These are phyloP conservation scores for Ustulina deusta DNA, from an alignment of 2,329 filamentous ascomycete genomes.

Conservation along the genomic window DNA sequence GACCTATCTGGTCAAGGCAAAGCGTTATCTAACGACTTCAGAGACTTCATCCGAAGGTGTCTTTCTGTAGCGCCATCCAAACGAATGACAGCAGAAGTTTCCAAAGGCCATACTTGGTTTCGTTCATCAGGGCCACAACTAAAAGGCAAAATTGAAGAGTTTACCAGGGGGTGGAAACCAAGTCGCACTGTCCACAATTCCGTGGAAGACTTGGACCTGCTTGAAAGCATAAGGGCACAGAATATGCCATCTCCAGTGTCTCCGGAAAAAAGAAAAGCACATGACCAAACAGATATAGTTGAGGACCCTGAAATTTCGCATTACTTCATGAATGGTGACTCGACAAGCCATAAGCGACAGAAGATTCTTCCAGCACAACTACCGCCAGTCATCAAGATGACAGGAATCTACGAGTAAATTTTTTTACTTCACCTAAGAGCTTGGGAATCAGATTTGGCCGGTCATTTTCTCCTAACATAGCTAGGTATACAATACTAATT, in stretches of 20 bases:
- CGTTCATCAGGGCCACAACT: slow-evolving; percentile 19
- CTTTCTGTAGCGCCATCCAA: slow-evolving; percentile 49
- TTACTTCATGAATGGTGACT: slow-evolving; percentile 13
- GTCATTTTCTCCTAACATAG: background rate
- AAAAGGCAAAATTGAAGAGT: slow-evolving; percentile 10
- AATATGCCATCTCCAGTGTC: background rate
- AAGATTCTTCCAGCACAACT: background rate
- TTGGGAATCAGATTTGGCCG: background rate
- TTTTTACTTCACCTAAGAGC: background rate
- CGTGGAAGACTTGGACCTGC: slow-evolving; percentile 41
- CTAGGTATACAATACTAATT: background rate
- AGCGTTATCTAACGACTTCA: slow-evolving; percentile 40
- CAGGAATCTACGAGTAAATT: too few relatives aligned
- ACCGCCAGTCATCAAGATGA: slow-evolving; percentile 14
- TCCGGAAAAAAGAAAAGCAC: background rate
- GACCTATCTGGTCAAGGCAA: slow-evolving; percentile 9
- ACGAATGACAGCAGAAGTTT: slow-evolving; percentile 52
- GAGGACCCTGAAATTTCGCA: slow-evolving; percentile 3
- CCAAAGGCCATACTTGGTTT: slow-evolving; percentile 56
- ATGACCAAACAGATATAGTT: background rate
- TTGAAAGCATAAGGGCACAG: slow-evolving; percentile 18
- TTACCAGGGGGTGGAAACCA: slow-evolving; percentile 40
- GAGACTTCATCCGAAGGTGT: slow-evolving; percentile 53
- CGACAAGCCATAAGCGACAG: background rate
- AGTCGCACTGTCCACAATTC: slow-evolving; percentile 40